Evolutionary conservation across 1,284 basidiomycete genomes (phyloP).

Genomic region (Golubevia sp.): DNA sequence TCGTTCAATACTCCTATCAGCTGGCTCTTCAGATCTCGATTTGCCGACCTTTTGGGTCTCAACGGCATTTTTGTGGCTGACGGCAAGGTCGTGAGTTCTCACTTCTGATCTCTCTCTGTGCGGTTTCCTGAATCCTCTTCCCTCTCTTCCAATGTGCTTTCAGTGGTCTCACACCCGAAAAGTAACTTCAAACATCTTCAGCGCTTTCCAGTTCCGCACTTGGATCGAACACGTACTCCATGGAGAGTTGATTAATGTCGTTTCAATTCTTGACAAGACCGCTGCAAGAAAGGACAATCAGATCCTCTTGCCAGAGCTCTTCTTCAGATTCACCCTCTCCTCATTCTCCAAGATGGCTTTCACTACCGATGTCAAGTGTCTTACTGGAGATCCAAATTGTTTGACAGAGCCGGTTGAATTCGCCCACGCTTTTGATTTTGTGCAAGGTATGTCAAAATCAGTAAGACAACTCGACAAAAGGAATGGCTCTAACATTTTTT

Average conservation of each 20-base stretch:
- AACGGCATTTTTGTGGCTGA: slow-evolving; percentile 39
- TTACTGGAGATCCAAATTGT: slow-evolving; percentile 18
- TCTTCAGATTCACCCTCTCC: slow-evolving; percentile 23
- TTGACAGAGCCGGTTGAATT: slow-evolving; percentile 29
- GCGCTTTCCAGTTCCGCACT: not conserved
- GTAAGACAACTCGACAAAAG: too few species aligned
- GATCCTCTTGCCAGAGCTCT: slow-evolving; percentile 30
- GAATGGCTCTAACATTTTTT: too few species aligned
- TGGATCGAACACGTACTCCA: not conserved
- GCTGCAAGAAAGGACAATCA: not conserved
- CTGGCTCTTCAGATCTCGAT: not conserved
- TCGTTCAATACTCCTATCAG: too few species aligned
- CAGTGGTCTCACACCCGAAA: not conserved
- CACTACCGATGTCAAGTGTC: slow-evolving; percentile 28
- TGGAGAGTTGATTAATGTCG: not conserved
- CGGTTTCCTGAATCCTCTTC: not conserved
- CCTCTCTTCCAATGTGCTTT: not conserved
- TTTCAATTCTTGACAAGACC: not conserved
- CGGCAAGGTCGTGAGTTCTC: slow-evolving; percentile 31
- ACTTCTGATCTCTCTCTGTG: slow-evolving; percentile 9
- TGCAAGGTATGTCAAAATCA: too few species aligned
- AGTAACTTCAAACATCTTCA: not conserved
- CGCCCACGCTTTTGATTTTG: slow-evolving; percentile 40
- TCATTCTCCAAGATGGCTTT: slow-evolving; percentile 18
- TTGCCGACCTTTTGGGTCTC: not conserved